Base-by-base conservation (phyloP, 1,284 basidiomycete genomes). In the Ceratobasidium sp. region DNA sequence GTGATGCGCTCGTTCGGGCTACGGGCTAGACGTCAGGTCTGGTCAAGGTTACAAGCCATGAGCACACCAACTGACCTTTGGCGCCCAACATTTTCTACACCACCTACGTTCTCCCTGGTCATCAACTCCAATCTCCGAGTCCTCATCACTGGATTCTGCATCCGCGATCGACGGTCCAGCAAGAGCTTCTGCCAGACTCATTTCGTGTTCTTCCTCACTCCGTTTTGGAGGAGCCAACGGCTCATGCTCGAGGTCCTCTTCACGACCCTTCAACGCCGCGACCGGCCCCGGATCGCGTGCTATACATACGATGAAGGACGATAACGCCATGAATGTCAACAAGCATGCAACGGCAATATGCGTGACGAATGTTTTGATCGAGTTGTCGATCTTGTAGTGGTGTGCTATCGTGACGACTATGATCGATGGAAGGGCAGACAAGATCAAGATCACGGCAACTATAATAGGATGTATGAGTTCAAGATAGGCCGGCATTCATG, bases 1-100 rank as follows among this genome's bases (percentile, higher is more conserved):
- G 80, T 97, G 95, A 81, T 96, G 95, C 8, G 93, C 85, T 71
- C 95, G 85, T 80, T 96, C 94, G 2, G 94, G 93, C 82, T 94
- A 90, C 11, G 11, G 22, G n/a, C 19, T 47, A 17, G 6, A 41
- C 11, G 36, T 41, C 4, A 41, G 36, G 4, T 5, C 36, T 41
- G 36, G 36, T 11, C 17, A 29, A 48, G 54, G 44, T 17, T 15
- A 45, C 65, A 51, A 44, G 33, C 31, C n/a, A 24, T 36, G 41
- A 33, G 51, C 36, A 24, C n/a, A 19, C 48, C 15, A 36, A 54
- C n/a, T n/a, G n/a, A n/a, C 53, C 56, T 73, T 48, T n/a, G 48
- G 53, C 15, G 33, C 65, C 56, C 66, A 47, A 14, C 76, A 75
- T 56, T 89, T 90, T 73, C 88, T 86, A 81, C 93, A 94, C 91